phyloP scores from a whole-genome alignment of 2,329 filamentous ascomycete genomes.

The Ophiostoma fasciatum region DNA sequence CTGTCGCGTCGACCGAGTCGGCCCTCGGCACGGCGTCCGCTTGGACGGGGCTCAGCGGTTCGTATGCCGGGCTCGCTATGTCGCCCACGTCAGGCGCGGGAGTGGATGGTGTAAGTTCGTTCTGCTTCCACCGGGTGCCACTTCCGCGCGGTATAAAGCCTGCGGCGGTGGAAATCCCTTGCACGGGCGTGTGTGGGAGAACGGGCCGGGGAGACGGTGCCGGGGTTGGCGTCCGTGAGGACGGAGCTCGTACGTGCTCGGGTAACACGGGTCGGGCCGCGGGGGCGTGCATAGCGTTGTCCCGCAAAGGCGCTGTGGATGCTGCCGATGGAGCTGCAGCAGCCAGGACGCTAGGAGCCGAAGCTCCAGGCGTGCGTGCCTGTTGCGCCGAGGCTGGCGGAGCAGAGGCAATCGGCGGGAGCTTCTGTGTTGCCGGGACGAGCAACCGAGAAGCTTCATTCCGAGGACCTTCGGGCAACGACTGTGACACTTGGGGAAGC shows the following conservation, averaged over 20 bases:
- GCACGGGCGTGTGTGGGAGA: constrained; percentile 7
- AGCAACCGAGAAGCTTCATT: constrained; percentile 2
- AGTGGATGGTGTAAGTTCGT: constrained; percentile 40
- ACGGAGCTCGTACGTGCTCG: constrained; percentile 5
- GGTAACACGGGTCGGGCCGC: constrained; percentile 4
- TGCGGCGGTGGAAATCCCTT: neutral
- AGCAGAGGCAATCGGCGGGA: neutral
- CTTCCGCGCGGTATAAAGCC: constrained; percentile 15
- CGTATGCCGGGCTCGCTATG: constrained; percentile 36
- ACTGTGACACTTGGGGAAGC: neutral
- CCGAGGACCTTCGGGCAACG: neutral
- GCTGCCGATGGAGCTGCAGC: too few species aligned
- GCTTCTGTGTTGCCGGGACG: constrained; percentile 3
- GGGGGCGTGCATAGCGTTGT: neutral
- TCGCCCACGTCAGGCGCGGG: constrained; percentile 28
- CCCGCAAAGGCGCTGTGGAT: too few species aligned
- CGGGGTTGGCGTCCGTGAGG: constrained; percentile 7
- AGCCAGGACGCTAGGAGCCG: too few species aligned
- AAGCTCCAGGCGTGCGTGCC: constrained; percentile 1
- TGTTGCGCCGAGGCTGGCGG: neutral
- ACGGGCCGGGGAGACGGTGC: constrained; percentile 6
- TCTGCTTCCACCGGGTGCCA: constrained; percentile 45
- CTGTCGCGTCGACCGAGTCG: constrained; percentile 1
- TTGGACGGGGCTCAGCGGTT: constrained; percentile 43
- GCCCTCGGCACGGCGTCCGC: constrained; percentile 21